Evolutionary conservation across 2,329 filamentous ascomycete genomes (phyloP).

Genomic region (Chaetomium strumarium): DNA sequence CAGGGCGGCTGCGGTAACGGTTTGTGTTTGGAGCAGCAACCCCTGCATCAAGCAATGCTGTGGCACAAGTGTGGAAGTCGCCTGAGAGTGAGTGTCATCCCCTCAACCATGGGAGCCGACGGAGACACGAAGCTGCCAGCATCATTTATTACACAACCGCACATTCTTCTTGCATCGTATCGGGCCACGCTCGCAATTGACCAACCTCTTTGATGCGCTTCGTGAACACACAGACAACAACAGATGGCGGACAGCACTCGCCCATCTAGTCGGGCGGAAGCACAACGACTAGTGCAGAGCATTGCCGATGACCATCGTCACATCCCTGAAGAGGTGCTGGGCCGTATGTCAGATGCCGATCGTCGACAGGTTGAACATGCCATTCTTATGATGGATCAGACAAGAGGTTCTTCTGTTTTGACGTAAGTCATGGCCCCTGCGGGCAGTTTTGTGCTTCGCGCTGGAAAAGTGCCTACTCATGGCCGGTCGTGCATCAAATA

Average conservation of each 20-base stretch:
- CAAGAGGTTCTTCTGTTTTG: constrained; percentile 6
- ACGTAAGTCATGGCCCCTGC: constrained; percentile 4
- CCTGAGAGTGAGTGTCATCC: neutral
- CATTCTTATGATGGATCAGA: constrained; percentile 7
- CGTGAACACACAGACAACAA: neutral
- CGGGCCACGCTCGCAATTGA: constrained; percentile 3
- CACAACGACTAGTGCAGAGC: constrained; percentile 7
- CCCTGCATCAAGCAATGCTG: neutral
- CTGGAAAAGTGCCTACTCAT: neutral
- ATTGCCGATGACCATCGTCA: constrained; percentile 5
- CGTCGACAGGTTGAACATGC: constrained; percentile 6
- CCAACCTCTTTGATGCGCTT: constrained; percentile 2
- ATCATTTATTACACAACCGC: constrained; percentile 4
- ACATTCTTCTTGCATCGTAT: constrained; percentile 3
- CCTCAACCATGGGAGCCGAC: neutral
- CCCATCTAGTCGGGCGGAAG: constrained; percentile 5
- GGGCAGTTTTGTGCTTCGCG: neutral
- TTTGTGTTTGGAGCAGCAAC: neutral
- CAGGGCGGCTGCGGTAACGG: neutral
- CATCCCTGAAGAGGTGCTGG: constrained; percentile 8
- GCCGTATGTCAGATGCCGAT: constrained; percentile 8
- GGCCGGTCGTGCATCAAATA: constrained; percentile 4
- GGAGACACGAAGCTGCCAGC: constrained; percentile 2
- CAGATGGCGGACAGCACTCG: constrained; percentile 5
- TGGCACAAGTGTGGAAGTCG: neutral